Base-by-base conservation (phyloP, 371 early-diverging fungal genomes). In the Gilbertella persicaria region DNA sequence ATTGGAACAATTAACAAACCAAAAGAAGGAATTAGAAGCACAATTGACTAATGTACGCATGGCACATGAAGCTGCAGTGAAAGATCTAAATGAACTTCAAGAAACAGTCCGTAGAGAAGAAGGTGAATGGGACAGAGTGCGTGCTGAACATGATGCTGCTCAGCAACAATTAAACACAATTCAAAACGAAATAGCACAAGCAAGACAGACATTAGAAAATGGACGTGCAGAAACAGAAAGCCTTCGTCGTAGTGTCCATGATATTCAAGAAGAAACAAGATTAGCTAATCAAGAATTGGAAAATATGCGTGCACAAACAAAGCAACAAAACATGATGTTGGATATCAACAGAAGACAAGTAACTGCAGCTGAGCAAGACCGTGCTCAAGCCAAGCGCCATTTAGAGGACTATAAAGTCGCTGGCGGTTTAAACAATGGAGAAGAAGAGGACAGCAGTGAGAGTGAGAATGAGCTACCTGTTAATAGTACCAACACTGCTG, bases 281-380 rank as follows among this genome's bases (percentile, higher is more conserved):
- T 19, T 28, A 8, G 50, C 58, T n/a, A 44, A 36, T n/a, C 29
- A 28, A 9, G 62, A 67, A 41, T 51, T 77, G n/a, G 64, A 77
- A 4, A 45, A 48, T 13, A 40, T 78, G 37, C 45, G 69, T 6
- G 47, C 52, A 3, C 67, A 76, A 28, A 57, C 59, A 28, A 79
- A 79, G 42, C 75, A 75, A 21, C 73, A 75, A 24, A 49, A 50
- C 26, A 75, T 71, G 71, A 69, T 73, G 75, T 40, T 75, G 38
- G 75, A 73, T 61, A 75, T 79, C 45, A 73, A 73, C 46, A 62
- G 65, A 29, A 60, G 69, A 7, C 79, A 79, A 58, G 75, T 75
- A 0, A 73, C 71, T n/a, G 75, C 79, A 8, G 69, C 75, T 40
- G 79, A 73, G 24, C 67, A 71, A 41, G 79, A 79, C 40, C 50